Percentiles rank a stretch among this genome's conserved stretches.
These are phyloP conservation scores for Colletotrichum agaves DNA, from an alignment of 2,329 filamentous ascomycete genomes.

Conservation along the genomic window DNA sequence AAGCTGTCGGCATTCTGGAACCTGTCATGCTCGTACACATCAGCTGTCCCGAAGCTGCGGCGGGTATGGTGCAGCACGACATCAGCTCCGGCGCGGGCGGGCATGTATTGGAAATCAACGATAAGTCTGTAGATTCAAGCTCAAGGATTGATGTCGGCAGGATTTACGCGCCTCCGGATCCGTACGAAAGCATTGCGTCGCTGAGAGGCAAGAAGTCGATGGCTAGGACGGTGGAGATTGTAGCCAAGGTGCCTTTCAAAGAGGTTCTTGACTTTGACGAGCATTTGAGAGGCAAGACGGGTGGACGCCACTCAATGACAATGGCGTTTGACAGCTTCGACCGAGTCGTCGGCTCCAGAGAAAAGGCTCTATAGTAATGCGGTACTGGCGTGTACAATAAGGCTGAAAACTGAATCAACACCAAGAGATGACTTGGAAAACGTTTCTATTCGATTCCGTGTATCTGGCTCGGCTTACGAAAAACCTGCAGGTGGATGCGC, in stretches of 20 bases:
- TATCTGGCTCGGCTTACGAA: no score
- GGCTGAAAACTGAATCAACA: neutral
- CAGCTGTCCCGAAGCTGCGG: slow-evolving; percentile 81
- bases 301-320: slow-evolving; percentile 74
- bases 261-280: slow-evolving; percentile 97
- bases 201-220: slow-evolving; percentile 61
- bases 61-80: slow-evolving; percentile 86
- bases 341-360: slow-evolving; percentile 63
- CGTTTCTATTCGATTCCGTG: no score
- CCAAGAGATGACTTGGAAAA: no score
- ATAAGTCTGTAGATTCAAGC: slow-evolving; percentile 54
- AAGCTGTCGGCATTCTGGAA: slow-evolving; percentile 79
- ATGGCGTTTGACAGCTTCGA: slow-evolving; percentile 70
- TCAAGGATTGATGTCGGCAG: slow-evolving; percentile 72
- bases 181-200: slow-evolving; percentile 73
- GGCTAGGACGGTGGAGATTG: slow-evolving; percentile 71
- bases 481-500: no score
- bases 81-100: slow-evolving; percentile 78
- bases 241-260: slow-evolving; percentile 89
- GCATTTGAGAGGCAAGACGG: slow-evolving; percentile 87
- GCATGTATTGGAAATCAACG: slow-evolving; percentile 77
- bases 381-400: neutral
- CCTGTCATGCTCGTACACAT: slow-evolving; percentile 94
- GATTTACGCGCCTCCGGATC: slow-evolving; percentile 90
- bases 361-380: slow-evolving; percentile 55